A percentile compares a stretch with the other conserved stretches of the same genome.
phyloP scores from a whole-genome alignment of 2,329 filamentous ascomycete species.

The Penicillium sp. region DNA sequence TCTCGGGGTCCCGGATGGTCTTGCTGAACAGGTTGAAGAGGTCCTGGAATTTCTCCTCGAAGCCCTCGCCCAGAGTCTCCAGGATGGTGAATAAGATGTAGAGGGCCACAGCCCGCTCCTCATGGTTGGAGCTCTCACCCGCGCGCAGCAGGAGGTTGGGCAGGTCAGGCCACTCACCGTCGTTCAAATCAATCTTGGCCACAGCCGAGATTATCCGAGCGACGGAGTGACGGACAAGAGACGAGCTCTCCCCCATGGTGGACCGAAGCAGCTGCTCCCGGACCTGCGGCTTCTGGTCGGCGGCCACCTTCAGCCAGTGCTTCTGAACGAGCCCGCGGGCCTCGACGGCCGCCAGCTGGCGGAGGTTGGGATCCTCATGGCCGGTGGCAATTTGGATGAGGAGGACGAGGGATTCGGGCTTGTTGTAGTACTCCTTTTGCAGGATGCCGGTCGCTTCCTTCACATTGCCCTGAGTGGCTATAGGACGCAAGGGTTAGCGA shows the following conservation, averaged over 20 bases:
- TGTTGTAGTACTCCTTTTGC: conserved; percentile 87
- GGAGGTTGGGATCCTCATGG: conserved; percentile 64
- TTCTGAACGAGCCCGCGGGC: conserved; percentile 73
- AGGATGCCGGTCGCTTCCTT: conserved; percentile 86
- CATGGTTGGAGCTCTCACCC: conserved; percentile 65
- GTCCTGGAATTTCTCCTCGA: conserved; percentile 71
- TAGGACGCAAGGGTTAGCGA: conserved; percentile 18
- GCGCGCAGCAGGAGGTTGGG: conserved; percentile 74
- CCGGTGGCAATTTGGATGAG: conserved; percentile 84
- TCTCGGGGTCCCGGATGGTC: conserved; percentile 86
- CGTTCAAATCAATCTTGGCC: conserved; percentile 77
- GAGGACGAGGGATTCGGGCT: conserved; percentile 75
- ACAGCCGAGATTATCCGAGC: conserved; percentile 84
- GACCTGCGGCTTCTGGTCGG: conserved; percentile 71
- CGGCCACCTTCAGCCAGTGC: conserved; percentile 74
- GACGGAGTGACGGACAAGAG: conserved; percentile 75
- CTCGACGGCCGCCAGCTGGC: conserved; percentile 89
- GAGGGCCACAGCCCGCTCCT: conserved; percentile 81
- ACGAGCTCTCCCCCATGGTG: conserved; percentile 71
- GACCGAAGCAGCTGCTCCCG: conserved; percentile 78
- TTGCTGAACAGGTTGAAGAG: conserved; percentile 78
- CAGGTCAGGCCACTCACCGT: conserved; percentile 79
- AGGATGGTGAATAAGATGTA: conserved; percentile 91
- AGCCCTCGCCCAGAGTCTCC: conserved; percentile 78
- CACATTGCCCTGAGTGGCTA: conserved; percentile 82